Conservation (phyloP, 345 rosid genomes). For the Murraya paniculata region DNA sequence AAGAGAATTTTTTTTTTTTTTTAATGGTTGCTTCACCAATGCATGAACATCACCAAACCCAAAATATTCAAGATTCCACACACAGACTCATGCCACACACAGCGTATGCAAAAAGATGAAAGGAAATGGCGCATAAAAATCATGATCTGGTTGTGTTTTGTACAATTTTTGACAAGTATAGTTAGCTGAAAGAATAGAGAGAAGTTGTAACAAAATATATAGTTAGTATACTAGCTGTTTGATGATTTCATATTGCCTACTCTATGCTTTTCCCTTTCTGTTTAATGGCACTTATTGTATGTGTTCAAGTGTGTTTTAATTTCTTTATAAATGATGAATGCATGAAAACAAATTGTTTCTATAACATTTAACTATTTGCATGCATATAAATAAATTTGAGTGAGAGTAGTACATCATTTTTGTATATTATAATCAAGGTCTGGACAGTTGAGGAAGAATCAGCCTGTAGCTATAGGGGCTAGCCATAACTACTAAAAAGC, state of each 20-base stretch:
- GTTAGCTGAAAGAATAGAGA: too few relatives aligned
- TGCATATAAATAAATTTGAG: not conserved
- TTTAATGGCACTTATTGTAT: not conserved
- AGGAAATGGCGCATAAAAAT: not conserved
- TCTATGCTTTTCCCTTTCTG: not conserved
- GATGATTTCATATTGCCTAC: not conserved
- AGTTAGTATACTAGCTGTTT: not conserved
- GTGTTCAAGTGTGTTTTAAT: not conserved
- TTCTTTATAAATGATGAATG: not conserved
- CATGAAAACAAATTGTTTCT: not conserved
- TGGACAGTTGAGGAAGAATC: slow-evolving; percentile 25
- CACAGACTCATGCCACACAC: not conserved
- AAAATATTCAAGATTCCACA: slow-evolving; percentile 12
- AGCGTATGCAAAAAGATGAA: too few relatives aligned
- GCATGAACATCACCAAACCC: slow-evolving; percentile 22
- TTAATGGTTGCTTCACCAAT: slow-evolving; percentile 15
- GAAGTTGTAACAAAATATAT: not conserved
- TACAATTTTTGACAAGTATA: not conserved
- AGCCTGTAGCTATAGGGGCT: slow-evolving; percentile 18
- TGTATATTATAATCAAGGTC: not conserved
- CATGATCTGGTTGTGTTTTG: not conserved
- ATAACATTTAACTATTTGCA: not conserved
- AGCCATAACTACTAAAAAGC: slow-evolving; percentile 25
- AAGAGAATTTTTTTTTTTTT: not conserved
- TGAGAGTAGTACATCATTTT: slow-evolving; percentile 6